These are phyloP conservation scores for Metschnikowia proteae DNA, from an alignment of 805 yeast genomes.

Conservation along the genomic window DNA sequence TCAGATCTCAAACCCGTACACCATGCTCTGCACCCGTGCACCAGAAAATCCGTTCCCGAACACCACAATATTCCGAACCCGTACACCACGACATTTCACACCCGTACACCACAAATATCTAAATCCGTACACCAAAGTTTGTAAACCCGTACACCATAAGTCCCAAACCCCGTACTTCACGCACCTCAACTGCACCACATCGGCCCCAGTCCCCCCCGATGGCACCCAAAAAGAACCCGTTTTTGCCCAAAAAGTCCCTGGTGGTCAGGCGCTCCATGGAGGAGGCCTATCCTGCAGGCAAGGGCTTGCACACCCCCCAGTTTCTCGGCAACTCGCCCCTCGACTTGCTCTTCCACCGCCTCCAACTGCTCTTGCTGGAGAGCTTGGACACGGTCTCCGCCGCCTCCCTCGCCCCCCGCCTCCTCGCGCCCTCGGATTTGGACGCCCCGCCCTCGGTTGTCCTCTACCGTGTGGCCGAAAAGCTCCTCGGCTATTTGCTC, in stretches of 20 bases:
- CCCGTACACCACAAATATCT: no score
- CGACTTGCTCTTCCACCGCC: slow-evolving; percentile 30
- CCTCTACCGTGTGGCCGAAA: slow-evolving; percentile 26
- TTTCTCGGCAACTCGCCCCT: slow-evolving; percentile 29
- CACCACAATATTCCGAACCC: no score
- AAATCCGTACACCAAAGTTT: not conserved
- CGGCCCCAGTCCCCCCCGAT: not conserved
- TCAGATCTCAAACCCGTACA: no score
- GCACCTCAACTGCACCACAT: not conserved
- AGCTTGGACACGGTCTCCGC: slow-evolving; percentile 23
- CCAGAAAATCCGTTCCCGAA: no score
- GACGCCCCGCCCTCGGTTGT: not conserved
- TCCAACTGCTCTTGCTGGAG: slow-evolving; percentile 26
- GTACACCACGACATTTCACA: no score
- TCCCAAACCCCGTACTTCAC: slow-evolving; percentile 3
- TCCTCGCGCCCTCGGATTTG: not conserved
- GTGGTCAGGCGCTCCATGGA: slow-evolving; percentile 30
- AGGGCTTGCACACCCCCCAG: slow-evolving; percentile 35
- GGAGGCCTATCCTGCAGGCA: slow-evolving; percentile 30
- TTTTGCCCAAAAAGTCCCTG: slow-evolving; percentile 23
- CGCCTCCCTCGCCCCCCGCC: slow-evolving; percentile 1
- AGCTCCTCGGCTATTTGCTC: slow-evolving; percentile 33
- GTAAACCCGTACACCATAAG: not conserved
- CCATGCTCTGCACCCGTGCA: no score
- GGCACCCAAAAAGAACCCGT: slow-evolving; percentile 28